phyloP scores from a whole-genome alignment of 345 rosid genomes.

The Ricinus communis region DNA sequence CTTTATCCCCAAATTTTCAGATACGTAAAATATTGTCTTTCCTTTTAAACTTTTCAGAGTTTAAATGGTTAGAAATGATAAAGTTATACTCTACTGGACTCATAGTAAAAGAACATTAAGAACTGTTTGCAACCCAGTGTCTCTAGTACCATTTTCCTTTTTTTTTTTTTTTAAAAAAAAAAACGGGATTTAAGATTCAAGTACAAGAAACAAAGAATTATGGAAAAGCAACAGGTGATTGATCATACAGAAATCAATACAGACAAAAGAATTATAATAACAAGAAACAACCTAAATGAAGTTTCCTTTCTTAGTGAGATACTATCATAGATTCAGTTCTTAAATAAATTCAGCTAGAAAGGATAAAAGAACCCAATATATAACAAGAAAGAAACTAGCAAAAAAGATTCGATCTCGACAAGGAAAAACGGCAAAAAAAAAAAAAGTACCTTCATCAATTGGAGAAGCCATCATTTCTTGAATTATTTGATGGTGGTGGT shows the following conservation, averaged over 20 bases:
- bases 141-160: neutral
- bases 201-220: no score
- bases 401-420: neutral
- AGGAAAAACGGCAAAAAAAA: neutral
- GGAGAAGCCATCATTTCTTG: constrained; percentile 32
- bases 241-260: no score
- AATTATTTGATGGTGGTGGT: neutral
- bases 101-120: neutral
- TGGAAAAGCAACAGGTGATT: no score
- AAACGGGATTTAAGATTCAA: neutral
- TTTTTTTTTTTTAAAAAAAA: no score
- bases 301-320: neutral
- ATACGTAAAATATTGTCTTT: neutral
- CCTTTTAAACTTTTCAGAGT: neutral
- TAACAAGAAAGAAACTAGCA: neutral
- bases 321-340: neutral
- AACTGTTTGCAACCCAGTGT: neutral
- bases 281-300: neutral
- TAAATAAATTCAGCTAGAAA: neutral
- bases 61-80: neutral
- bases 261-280: no score
- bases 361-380: constrained; percentile 3
- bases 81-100: neutral
- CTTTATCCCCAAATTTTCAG: neutral
- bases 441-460: constrained; percentile 33